Conservation (phyloP, 2,329 filamentous ascomycete genomes). For the Plectosphaerella sp. region DNA sequence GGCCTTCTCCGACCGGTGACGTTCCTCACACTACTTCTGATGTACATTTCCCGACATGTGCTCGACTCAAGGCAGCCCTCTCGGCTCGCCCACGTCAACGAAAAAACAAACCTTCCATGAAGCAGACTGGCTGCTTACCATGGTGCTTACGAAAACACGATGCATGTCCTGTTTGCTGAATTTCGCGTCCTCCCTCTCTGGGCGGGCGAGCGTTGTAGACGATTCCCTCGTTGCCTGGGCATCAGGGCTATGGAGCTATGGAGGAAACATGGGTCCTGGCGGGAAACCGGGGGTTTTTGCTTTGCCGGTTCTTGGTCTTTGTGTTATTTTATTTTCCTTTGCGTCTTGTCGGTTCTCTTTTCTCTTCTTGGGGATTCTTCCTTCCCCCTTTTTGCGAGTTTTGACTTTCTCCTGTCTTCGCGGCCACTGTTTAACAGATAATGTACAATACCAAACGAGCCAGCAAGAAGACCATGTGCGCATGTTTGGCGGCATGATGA, state of each 20-base stretch:
- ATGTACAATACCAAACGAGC: slow-evolving; percentile 11
- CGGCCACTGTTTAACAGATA: slow-evolving; percentile 5
- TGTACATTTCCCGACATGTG: neutral
- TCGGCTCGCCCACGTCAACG: neutral
- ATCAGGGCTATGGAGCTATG: slow-evolving; percentile 4
- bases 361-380: slow-evolving; percentile 1
- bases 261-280: neutral
- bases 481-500: slow-evolving; percentile 1
- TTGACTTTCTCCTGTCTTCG: slow-evolving; percentile 4
- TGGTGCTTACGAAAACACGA: neutral
- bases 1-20: slow-evolving; percentile 6
- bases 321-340: neutral
- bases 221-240: neutral
- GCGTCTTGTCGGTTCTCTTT: neutral
- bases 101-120: neutral
- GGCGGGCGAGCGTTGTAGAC: slow-evolving; percentile 4
- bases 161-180: neutral
- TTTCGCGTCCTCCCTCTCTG: neutral
- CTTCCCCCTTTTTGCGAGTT: neutral
- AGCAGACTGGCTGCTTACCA: neutral
- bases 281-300: no score
- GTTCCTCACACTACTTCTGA: no score
- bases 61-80: neutral
- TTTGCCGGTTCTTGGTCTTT: neutral
- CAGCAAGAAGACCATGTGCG: neutral